phyloP scores from a whole-genome alignment of 2,329 filamentous ascomycete species.

The Cordyceps tenuipes region DNA sequence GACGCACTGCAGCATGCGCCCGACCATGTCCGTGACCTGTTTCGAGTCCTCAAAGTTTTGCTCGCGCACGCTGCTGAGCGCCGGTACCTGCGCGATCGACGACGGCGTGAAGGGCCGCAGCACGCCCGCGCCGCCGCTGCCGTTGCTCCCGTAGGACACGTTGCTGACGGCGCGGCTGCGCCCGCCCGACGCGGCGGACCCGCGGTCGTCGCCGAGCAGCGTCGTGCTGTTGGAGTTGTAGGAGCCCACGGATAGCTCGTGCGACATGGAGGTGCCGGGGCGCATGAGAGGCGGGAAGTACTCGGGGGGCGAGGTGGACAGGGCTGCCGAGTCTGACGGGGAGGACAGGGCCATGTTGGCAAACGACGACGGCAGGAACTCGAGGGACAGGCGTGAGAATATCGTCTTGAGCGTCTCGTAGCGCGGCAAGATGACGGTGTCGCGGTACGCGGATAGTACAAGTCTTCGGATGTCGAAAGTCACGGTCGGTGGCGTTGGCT shows the following conservation, averaged over 20 bases:
- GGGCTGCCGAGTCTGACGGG: conserved; percentile 41
- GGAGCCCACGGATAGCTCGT: conserved; percentile 67
- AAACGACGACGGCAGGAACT: conserved; percentile 55
- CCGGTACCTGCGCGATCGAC: conserved; percentile 24
- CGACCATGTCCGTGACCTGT: conserved; percentile 88
- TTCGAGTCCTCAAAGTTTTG: conserved; percentile 60
- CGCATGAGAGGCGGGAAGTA: conserved; percentile 40
- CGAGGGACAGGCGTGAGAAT: conserved; percentile 81
- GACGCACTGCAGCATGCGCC: conserved; percentile 92
- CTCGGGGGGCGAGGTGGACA: conserved; percentile 45
- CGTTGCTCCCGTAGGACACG: conserved; percentile 57
- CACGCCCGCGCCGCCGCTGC: conserved; percentile 29
- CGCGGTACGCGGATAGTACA: conserved; percentile 79
- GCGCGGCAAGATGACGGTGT: conserved; percentile 78
- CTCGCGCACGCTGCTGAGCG: conserved; percentile 39
- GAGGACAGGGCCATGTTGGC: conserved; percentile 45
- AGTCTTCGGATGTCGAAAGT: conserved; percentile 81
- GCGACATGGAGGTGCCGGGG: conserved; percentile 65
- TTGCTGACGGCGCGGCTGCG: conserved; percentile 81
- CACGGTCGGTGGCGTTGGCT: conserved; percentile 39
- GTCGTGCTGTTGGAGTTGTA: conserved; percentile 75
- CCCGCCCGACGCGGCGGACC: conserved; percentile 37
- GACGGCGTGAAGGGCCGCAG: conserved; percentile 45
- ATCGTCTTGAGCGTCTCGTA: conserved; percentile 84
- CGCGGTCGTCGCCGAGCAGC: conserved; percentile 56